Percentiles rank a stretch among this genome's conserved stretches.
These are phyloP conservation scores for Phaeosphaeria sp. DNA, from an alignment of 2,329 filamentous ascomycete species.

Conservation along the genomic window DNA sequence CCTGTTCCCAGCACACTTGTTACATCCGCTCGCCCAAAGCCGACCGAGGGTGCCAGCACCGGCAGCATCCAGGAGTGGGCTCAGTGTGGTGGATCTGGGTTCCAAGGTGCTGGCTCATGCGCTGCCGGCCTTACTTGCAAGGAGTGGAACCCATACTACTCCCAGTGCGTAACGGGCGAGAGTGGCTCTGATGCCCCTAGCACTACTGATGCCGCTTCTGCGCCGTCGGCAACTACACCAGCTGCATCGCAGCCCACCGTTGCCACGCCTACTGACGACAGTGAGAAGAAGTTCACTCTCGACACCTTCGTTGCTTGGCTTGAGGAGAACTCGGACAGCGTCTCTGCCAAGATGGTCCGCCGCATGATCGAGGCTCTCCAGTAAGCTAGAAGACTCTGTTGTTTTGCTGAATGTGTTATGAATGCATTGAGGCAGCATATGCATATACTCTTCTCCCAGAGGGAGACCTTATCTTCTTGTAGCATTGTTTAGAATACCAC, in stretches of 20 bases:
- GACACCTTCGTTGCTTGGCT: constrained; percentile 32
- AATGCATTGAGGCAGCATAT: background rate
- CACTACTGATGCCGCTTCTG: constrained; percentile 10
- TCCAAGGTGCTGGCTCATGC: constrained; percentile 49
- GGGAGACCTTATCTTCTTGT: constrained; percentile 10
- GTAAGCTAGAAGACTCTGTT: background rate
- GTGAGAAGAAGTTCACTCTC: constrained; percentile 26
- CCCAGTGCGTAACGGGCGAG: constrained; percentile 48
- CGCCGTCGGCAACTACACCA: constrained; percentile 11
- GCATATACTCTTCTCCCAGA: constrained; percentile 7
- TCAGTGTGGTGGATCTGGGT: constrained; percentile 55
- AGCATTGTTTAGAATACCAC: constrained; percentile 2
- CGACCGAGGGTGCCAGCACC: constrained; percentile 21
- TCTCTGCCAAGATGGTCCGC: constrained; percentile 4
- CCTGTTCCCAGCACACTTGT: constrained; percentile 27
- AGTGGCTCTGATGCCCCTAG: constrained; percentile 13
- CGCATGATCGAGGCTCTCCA: constrained; percentile 10
- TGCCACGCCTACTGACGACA: constrained; percentile 3
- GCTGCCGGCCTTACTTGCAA: constrained; percentile 49
- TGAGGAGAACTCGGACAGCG: constrained; percentile 24
- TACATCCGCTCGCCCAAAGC: constrained; percentile 27
- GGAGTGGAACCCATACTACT: constrained; percentile 54
- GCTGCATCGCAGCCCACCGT: constrained; percentile 9
- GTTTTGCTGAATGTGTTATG: background rate
- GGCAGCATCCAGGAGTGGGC: constrained; percentile 26